Evolutionary conservation across 192 early-diverging fungal species (phyloP), one percentile per base, ranked within the genome.

Genomic region (Physocladia obscura): DNA sequence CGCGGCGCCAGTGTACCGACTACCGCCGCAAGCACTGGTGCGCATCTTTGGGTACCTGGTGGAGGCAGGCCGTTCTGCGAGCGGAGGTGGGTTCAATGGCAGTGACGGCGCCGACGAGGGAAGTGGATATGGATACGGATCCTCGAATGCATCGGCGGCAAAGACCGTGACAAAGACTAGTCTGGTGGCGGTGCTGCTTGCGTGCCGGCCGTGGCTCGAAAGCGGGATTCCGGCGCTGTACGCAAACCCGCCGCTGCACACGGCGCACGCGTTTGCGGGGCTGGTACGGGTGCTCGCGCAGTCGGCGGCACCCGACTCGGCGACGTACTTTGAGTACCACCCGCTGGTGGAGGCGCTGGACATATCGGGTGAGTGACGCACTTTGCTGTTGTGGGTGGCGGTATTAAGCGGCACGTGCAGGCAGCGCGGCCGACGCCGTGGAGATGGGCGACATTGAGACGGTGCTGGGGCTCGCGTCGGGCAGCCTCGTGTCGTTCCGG

Each of bases 371-470:
- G n/a, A n/a, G 15, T 34, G 58, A 34, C 22, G 17, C 19, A 15
- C 39, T 49, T 62, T 2, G 22, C 31, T 70, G 26, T 36, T 67
- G 6, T 22, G 13, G 17, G 0, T 1, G 6, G 63, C 22, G 36
- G 5, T 17, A 21, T 52, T 47, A 47, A 47, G n/a, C 50, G 29
- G 29, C 50, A 17, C 50, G 11, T 1, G 30, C 19, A 63, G 73
- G 73, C 37, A 39, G 65, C 4, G 73, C 73, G 15, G 73, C 73
- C 15, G 73, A 75, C 29, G 50, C 57, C 24, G 39, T 75, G 37
- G 67, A 68, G 32, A 69, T 75, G 48, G 73, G 73, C 1, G 73
- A 75, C 52, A 32, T 75, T 4, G 73, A 75, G 38, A 68, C 67
- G 4, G 57, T 51, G 19, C 49, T 75, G 2, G 73, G 58, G 21